phyloP scores from a whole-genome alignment of 1,284 basidiomycete species.

The Sporisorium sorghi region DNA sequence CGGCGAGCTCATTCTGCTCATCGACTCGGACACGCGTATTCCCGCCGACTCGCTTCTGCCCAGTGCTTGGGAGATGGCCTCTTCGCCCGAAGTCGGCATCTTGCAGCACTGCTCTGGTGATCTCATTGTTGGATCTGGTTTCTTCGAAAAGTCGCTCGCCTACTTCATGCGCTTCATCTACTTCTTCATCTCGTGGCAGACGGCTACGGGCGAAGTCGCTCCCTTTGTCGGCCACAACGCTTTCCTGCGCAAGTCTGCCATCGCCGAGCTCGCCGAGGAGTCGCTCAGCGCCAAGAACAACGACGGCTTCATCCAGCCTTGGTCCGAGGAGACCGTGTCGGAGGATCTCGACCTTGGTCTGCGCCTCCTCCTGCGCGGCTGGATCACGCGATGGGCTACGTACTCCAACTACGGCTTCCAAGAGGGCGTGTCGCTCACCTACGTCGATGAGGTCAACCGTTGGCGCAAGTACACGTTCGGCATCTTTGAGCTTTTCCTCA shows the following conservation, averaged over 20 bases:
- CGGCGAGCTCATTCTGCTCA: slow-evolving; percentile 58
- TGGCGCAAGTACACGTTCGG: slow-evolving; percentile 91
- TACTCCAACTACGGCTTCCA: slow-evolving; percentile 84
- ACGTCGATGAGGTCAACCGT: slow-evolving; percentile 82
- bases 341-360: slow-evolving; percentile 84
- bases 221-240: slow-evolving; percentile 86
- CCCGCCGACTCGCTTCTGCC: slow-evolving; percentile 86
- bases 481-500: slow-evolving; percentile 69
- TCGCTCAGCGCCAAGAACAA: slow-evolving; percentile 78
- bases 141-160: slow-evolving; percentile 86
- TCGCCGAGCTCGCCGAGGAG: slow-evolving; percentile 77
- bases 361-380: slow-evolving; percentile 71
- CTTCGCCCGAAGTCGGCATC: slow-evolving; percentile 81
- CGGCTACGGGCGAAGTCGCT: slow-evolving; percentile 67
- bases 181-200: slow-evolving; percentile 71
- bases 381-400: slow-evolving; percentile 84
- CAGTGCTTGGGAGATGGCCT: slow-evolving; percentile 81
- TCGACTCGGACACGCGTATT: slow-evolving; percentile 83
- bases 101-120: slow-evolving; percentile 84
- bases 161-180: slow-evolving; percentile 74
- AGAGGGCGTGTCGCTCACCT: slow-evolving; percentile 81
- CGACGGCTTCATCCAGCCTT: slow-evolving; percentile 75
- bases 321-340: slow-evolving; percentile 83
- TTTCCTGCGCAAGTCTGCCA: slow-evolving; percentile 73
- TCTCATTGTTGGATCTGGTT: slow-evolving; percentile 86